Evolutionary conservation across 2,329 filamentous ascomycete genomes (phyloP).

Genomic region (Chrysoporthe cubensis): DNA sequence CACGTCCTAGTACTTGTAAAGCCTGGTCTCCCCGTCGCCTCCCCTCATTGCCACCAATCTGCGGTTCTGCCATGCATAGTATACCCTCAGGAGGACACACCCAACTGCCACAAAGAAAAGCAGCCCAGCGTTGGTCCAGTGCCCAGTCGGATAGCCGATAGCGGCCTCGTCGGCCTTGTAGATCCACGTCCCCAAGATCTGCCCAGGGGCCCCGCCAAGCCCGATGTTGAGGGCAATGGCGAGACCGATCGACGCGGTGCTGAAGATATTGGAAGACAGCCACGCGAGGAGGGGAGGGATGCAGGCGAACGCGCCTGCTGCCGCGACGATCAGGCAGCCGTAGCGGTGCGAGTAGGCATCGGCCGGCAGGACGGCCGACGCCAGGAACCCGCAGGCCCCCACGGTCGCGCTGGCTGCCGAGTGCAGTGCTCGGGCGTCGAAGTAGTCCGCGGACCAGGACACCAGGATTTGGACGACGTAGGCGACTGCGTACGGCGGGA

Average conservation of each 20-base stretch:
- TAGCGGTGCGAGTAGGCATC: slow-evolving; percentile 65
- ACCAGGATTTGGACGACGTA: slow-evolving; percentile 45
- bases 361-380: slow-evolving; percentile 65
- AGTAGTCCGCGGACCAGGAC: slow-evolving; percentile 66
- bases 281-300: slow-evolving; percentile 73
- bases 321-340: slow-evolving; percentile 69
- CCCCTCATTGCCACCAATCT: slow-evolving; percentile 38
- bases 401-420: slow-evolving; percentile 48
- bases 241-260: slow-evolving; percentile 66
- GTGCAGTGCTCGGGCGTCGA: slow-evolving; percentile 56
- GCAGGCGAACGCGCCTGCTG: slow-evolving; percentile 68
- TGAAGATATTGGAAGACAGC: slow-evolving; percentile 69
- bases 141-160: slow-evolving; percentile 69
- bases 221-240: slow-evolving; percentile 74
- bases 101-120: slow-evolving; percentile 62
- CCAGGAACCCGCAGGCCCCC: slow-evolving; percentile 57
- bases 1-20: slow-evolving; percentile 44
- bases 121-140: slow-evolving; percentile 68
- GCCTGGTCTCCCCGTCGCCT: slow-evolving; percentile 40
- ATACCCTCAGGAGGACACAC: slow-evolving; percentile 56
- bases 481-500: slow-evolving; percentile 67
- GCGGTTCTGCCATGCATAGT: slow-evolving; percentile 56
- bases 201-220: slow-evolving; percentile 67
- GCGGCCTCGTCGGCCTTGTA: slow-evolving; percentile 66
- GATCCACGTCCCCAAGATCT: slow-evolving; percentile 76